Percentiles rank a stretch among this genome's conserved stretches.
phyloP scores from a whole-genome alignment of 2,329 filamentous ascomycete genomes.

The Elsinoe fawcettii region DNA sequence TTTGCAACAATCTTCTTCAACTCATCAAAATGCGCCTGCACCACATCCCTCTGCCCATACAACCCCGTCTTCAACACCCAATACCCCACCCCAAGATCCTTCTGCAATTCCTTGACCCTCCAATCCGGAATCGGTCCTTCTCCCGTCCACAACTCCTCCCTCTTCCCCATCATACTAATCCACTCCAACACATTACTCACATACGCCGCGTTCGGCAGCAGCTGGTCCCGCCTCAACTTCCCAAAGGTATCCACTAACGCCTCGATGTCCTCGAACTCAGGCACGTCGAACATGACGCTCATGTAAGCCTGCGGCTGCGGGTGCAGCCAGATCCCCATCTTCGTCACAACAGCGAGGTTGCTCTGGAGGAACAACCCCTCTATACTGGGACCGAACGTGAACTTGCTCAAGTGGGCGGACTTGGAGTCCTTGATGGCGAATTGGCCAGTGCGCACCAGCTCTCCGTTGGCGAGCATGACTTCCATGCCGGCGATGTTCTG shows the following conservation, averaged over 20 bases:
- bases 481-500: slow-evolving; percentile 34
- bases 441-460: slow-evolving; percentile 31
- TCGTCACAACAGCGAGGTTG: slow-evolving; percentile 46
- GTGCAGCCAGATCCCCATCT: slow-evolving; percentile 44
- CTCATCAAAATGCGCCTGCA: slow-evolving; percentile 9
- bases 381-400: slow-evolving; percentile 30
- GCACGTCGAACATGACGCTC: slow-evolving; percentile 41
- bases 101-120: slow-evolving; percentile 32
- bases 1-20: slow-evolving; percentile 6
- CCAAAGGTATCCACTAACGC: slow-evolving; percentile 40
- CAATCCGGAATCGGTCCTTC: slow-evolving; percentile 41
- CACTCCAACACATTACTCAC: slow-evolving; percentile 42
- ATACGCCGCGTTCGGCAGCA: slow-evolving; percentile 38
- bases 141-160: slow-evolving; percentile 39
- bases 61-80: slow-evolving; percentile 7
- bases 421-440: slow-evolving; percentile 37
- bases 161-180: slow-evolving; percentile 37
- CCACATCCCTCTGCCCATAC: slow-evolving; percentile 8
- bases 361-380: slow-evolving; percentile 45
- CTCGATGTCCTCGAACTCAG: slow-evolving; percentile 40
- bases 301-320: slow-evolving; percentile 37
- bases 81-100: neutral
- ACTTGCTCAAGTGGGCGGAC: slow-evolving; percentile 28
- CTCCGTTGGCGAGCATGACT: slow-evolving; percentile 30
- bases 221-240: slow-evolving; percentile 37